phyloP scores from a whole-genome alignment of 495 filamentous ascomycete species.

The Oleoguttula mirabilis region DNA sequence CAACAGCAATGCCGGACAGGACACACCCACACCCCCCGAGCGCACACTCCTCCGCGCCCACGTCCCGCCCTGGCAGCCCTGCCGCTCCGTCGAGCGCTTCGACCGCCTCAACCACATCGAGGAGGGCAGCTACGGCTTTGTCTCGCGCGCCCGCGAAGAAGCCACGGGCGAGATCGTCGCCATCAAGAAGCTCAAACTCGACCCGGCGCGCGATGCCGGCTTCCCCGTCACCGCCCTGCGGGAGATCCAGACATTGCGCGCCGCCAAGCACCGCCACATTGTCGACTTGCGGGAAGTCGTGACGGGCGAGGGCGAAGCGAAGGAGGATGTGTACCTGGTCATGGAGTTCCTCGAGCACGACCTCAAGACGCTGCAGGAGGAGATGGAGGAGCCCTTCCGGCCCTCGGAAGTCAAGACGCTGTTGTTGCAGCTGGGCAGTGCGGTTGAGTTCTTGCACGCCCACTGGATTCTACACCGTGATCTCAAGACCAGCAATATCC shows the following conservation, averaged over 20 bases:
- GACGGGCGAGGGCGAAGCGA: conserved; percentile 50
- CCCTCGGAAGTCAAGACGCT: conserved; percentile 89
- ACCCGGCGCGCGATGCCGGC: conserved; percentile 59
- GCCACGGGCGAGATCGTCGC: conserved; percentile 79
- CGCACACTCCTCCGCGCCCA: conserved; percentile 58
- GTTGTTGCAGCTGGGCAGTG: conserved; percentile 67
- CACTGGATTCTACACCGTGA: conserved; percentile 94
- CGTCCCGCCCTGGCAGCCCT: conserved; percentile 54
- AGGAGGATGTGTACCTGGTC: conserved; percentile 84
- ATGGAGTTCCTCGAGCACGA: conserved; percentile 99
- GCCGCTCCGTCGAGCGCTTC: conserved; percentile 77
- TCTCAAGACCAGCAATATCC: conserved; percentile 90
- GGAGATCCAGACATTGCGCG: conserved; percentile 67
- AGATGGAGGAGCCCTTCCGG: conserved; percentile 89
- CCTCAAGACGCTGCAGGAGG: conserved; percentile 82
- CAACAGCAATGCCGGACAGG: conserved; percentile 9
- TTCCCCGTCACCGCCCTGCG: conserved; percentile 86
- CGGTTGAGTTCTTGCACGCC: conserved; percentile 73
- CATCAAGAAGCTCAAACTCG: conserved; percentile 89
- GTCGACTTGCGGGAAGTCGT: conserved; percentile 77
- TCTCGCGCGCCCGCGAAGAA: conserved; percentile 71
- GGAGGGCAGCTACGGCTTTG: conserved; percentile 91
- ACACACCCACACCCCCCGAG: conserved; percentile 13
- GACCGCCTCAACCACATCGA: conserved; percentile 93
- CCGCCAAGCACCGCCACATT: conserved; percentile 59